Percentiles rank a stretch among this genome's conserved stretches.
Evolutionary conservation across 306 rosid genomes (phyloP).

Genomic region (Vigna trinervia): DNA sequence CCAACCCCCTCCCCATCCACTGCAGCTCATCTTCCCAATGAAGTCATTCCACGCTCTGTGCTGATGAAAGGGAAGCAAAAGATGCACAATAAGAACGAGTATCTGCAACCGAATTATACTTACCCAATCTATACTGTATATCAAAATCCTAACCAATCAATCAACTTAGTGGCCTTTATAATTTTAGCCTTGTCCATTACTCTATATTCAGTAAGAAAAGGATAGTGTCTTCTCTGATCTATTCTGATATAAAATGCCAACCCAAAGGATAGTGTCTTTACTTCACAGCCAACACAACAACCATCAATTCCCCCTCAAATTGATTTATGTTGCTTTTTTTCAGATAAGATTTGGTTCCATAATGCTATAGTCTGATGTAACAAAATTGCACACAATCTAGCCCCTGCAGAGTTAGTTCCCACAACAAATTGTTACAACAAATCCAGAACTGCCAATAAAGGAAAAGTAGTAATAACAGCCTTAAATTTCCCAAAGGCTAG

Average conservation of each 20-base stretch:
- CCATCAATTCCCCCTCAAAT: too few species aligned
- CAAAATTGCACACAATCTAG: background rate
- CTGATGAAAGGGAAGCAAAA: too few species aligned
- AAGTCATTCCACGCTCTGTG: too few species aligned
- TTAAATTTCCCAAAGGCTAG: background rate
- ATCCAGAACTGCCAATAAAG: background rate
- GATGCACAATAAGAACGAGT: background rate
- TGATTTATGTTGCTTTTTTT: background rate
- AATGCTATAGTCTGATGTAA: background rate
- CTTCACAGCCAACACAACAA: background rate
- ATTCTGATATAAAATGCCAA: background rate
- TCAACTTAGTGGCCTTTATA: background rate
- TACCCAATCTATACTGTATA: background rate
- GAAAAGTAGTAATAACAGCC: background rate
- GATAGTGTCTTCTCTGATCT: background rate
- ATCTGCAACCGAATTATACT: background rate
- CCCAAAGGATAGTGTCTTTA: background rate
- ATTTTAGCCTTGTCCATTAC: background rate
- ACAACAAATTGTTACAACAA: background rate
- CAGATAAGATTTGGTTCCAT: background rate
- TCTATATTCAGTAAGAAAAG: background rate
- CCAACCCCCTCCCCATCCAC: too few species aligned
- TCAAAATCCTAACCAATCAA: background rate
- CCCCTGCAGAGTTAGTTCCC: background rate
- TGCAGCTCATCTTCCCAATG: too few species aligned